Conservation (phyloP, 352 stramenopile species). For the Phytophthora constricta region DNA sequence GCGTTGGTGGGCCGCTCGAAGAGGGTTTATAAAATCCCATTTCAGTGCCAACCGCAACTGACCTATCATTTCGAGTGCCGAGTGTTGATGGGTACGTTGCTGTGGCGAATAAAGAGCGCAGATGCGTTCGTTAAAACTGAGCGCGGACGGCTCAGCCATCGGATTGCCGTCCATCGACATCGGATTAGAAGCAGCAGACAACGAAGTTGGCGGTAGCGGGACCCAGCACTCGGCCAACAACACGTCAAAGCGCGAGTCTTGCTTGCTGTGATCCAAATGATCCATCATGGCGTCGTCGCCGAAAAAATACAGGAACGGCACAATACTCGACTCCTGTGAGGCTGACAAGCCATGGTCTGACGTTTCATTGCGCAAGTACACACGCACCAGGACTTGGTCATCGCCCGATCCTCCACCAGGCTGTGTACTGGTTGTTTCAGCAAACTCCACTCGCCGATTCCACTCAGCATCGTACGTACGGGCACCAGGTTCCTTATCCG, state of each 20-base stretch:
- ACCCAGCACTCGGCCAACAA: constrained; percentile 86
- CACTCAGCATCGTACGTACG: constrained; percentile 76
- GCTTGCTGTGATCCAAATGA: constrained; percentile 85
- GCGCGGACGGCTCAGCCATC: constrained; percentile 32
- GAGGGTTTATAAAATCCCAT: constrained; percentile 77
- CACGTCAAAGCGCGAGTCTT: constrained; percentile 80
- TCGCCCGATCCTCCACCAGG: constrained; percentile 16
- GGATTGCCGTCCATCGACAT: constrained; percentile 39
- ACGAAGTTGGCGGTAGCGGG: constrained; percentile 52
- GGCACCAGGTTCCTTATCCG: constrained; percentile 33
- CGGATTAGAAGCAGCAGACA: constrained; percentile 28
- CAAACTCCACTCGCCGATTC: constrained; percentile 86
- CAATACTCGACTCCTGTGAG: constrained; percentile 84
- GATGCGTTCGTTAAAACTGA: constrained; percentile 67
- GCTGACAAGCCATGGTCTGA: constrained; percentile 79
- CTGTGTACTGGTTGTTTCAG: constrained; percentile 51
- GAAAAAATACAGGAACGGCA: constrained; percentile 91
- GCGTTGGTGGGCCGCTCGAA: constrained; percentile 43
- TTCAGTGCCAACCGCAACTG: constrained; percentile 79
- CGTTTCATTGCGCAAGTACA: constrained; percentile 78
- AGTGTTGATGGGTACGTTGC: constrained; percentile 36
- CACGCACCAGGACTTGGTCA: constrained; percentile 69
- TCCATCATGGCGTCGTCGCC: constrained; percentile 89
- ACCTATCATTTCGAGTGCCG: constrained; percentile 68
- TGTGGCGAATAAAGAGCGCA: constrained; percentile 72